Evolutionary conservation across 2,329 filamentous ascomycete genomes (phyloP).

Genomic region (Sporothrix schenckii): DNA sequence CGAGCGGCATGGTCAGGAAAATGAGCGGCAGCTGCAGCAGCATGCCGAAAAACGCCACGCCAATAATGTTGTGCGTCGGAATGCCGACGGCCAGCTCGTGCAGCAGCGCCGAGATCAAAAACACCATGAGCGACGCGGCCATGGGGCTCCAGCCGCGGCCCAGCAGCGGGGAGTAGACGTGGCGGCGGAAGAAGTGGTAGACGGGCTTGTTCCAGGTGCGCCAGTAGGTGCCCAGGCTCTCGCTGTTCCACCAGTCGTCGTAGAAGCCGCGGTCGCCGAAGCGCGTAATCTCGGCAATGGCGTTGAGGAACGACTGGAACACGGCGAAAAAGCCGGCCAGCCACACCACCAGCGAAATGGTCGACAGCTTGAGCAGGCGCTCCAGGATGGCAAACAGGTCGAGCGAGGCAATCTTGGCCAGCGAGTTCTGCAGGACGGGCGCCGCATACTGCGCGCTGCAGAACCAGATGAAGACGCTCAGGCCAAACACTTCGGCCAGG

Average conservation of each 20-base stretch:
- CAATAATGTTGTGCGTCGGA: slow-evolving; percentile 90
- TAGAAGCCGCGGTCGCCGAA: slow-evolving; percentile 97
- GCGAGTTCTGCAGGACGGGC: slow-evolving; percentile 83
- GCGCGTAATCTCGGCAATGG: slow-evolving; percentile 81
- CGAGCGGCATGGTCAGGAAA: slow-evolving; percentile 73
- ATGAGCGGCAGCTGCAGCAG: slow-evolving; percentile 90
- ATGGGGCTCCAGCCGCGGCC: slow-evolving; percentile 76
- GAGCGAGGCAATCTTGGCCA: slow-evolving; percentile 81
- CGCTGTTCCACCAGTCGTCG: slow-evolving; percentile 96
- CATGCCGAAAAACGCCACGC: slow-evolving; percentile 94
- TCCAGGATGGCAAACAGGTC: slow-evolving; percentile 83
- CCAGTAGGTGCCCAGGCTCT: slow-evolving; percentile 86
- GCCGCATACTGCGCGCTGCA: slow-evolving; percentile 92
- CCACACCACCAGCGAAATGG: slow-evolving; percentile 95
- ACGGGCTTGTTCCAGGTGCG: slow-evolving; percentile 97
- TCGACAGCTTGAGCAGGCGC: slow-evolving; percentile 89
- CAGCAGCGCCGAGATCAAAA: slow-evolving; percentile 82
- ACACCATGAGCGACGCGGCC: slow-evolving; percentile 77
- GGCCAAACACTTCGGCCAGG: slow-evolving; percentile 71
- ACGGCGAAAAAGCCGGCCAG: slow-evolving; percentile 95
- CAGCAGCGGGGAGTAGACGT: slow-evolving; percentile 86
- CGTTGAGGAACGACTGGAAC: slow-evolving; percentile 92
- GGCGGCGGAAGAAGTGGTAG: slow-evolving; percentile 92
- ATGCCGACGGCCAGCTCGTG: slow-evolving; percentile 93
- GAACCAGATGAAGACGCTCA: slow-evolving; percentile 93